phyloP scores from a whole-genome alignment of 2,329 filamentous ascomycete species.

The Mariannaea sp. region DNA sequence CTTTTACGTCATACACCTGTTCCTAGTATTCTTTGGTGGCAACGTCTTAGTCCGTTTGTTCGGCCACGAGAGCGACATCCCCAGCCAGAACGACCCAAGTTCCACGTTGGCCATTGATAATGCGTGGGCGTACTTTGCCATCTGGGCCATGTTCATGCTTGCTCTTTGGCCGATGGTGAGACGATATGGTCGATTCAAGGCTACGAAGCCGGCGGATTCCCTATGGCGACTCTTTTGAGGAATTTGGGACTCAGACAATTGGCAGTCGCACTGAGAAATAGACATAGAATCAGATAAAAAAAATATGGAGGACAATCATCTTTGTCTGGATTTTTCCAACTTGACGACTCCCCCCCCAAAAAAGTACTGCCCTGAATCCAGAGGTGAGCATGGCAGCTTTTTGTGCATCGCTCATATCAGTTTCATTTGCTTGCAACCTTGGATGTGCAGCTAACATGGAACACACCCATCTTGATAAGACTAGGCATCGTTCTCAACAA shows the following conservation, averaged over 20 bases:
- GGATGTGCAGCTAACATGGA: constrained; percentile 6
- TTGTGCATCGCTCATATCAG: not conserved
- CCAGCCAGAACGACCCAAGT: constrained; percentile 35
- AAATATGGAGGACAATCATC: too few relatives aligned
- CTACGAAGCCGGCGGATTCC: constrained; percentile 47
- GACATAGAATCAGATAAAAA: not conserved
- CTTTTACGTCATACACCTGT: constrained; percentile 50
- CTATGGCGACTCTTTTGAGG: constrained; percentile 53
- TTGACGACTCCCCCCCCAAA: too few relatives aligned
- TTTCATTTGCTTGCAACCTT: not conserved
- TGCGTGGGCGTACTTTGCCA: constrained; percentile 43
- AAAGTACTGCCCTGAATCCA: too few relatives aligned
- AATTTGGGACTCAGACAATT: too few relatives aligned
- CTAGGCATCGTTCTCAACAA: constrained; percentile 30
- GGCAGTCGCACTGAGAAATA: too few relatives aligned
- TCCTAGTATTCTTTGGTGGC: constrained; percentile 40
- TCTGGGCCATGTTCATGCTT: constrained; percentile 44
- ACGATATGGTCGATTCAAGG: constrained; percentile 51
- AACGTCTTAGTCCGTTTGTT: constrained; percentile 37
- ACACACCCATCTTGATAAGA: constrained; percentile 26
- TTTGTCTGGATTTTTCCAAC: too few relatives aligned
- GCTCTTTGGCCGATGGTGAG: constrained; percentile 49
- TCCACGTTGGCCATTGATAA: constrained; percentile 44
- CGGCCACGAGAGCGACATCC: constrained; percentile 41
- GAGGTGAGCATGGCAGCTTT: not conserved